phyloP scores from a whole-genome alignment of 148 eudicot genomes.

The Cornus controversa region DNA sequence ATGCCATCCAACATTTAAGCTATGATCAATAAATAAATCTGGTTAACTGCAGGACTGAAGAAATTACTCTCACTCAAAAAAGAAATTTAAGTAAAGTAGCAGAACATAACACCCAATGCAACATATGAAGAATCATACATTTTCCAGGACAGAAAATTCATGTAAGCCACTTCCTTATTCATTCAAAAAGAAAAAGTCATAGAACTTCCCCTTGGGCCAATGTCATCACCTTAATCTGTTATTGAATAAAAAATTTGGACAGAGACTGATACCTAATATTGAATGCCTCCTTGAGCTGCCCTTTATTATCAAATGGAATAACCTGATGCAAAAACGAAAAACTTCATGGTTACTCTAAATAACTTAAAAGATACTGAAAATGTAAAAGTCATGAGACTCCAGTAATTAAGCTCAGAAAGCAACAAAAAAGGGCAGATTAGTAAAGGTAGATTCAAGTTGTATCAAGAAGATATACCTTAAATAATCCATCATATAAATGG shows the following conservation, averaged over 20 bases:
- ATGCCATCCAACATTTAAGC: neutral
- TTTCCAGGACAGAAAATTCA: neutral
- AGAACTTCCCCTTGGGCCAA: neutral
- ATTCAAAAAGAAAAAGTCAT: neutral
- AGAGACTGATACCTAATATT: slow-evolving; percentile 73
- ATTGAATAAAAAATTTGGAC: neutral
- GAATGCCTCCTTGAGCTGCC: slow-evolving; percentile 95
- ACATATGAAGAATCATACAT: neutral
- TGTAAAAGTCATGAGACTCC: slow-evolving; percentile 2
- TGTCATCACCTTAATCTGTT: neutral
- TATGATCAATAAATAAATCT: neutral
- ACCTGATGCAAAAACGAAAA: slow-evolving; percentile 44
- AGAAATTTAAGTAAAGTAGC: neutral
- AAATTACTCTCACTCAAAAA: neutral
- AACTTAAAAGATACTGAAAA: neutral
- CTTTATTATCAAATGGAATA: slow-evolving; percentile 92
- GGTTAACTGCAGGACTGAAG: neutral
- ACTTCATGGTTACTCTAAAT: neutral
- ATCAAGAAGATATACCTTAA: slow-evolving; percentile 59
- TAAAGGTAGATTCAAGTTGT: slow-evolving; percentile 3
- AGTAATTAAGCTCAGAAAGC: slow-evolving; percentile 11
- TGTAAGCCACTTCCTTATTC: neutral
- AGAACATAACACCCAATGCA: neutral
- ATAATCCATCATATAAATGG: slow-evolving; percentile 89
- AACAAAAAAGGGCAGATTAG: neutral